Evolutionary conservation across 441 rosid species (phyloP).

Genomic region (Populus trichocarpa): DNA sequence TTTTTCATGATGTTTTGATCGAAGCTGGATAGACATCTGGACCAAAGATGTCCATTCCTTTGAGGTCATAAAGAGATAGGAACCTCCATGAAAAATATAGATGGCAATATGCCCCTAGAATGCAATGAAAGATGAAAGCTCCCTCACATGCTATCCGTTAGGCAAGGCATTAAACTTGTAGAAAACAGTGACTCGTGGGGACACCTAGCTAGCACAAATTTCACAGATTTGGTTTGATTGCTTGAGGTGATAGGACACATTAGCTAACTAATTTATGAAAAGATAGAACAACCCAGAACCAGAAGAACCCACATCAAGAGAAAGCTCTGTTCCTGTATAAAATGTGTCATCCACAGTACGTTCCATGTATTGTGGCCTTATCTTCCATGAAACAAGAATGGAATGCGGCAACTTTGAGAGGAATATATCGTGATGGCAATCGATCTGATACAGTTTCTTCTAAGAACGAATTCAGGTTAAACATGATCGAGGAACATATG

Average conservation of each 20-base stretch:
- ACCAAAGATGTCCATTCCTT: constrained; percentile 11
- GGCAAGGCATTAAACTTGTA: not conserved
- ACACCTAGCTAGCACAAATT: not conserved
- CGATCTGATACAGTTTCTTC: too few relatives aligned
- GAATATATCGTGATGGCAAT: too few relatives aligned
- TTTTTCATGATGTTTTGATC: not conserved
- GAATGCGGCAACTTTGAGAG: not conserved
- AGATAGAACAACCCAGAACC: not conserved
- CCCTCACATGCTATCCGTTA: not conserved
- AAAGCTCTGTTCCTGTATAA: not conserved
- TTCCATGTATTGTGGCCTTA: not conserved
- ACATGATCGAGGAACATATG: too few relatives aligned
- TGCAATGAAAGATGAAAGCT: constrained; percentile 5
- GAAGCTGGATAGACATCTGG: not conserved
- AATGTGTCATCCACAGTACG: not conserved
- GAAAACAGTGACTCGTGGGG: constrained; percentile 3
- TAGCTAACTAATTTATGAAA: constrained; percentile 20
- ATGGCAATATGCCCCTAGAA: not conserved
- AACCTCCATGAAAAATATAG: not conserved
- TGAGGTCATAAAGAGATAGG: not conserved
- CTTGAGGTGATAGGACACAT: constrained; percentile 15
- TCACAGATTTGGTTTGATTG: constrained; percentile 4
- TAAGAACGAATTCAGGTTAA: too few relatives aligned
- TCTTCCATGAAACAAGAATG: too few relatives aligned
- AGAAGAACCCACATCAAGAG: not conserved